Percentiles rank a stretch among this genome's conserved stretches.
phyloP scores from a whole-genome alignment of 805 yeast species.

The Yarrowia sp. region DNA sequence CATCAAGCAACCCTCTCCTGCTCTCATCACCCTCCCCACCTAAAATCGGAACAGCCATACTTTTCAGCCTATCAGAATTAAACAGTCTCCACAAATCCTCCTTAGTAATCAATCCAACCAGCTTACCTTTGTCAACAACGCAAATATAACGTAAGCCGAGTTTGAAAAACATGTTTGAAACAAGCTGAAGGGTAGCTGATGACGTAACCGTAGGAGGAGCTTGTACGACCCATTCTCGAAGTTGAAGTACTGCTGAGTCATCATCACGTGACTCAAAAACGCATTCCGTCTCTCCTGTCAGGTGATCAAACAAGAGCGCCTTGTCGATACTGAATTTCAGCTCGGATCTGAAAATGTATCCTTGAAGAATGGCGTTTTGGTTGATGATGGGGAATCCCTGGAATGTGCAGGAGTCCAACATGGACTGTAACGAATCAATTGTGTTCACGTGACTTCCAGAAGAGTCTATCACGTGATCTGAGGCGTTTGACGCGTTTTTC shows the following conservation, averaged over 20 bases:
- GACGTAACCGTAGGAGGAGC: conserved; percentile 39
- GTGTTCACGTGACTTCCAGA: conserved; percentile 28
- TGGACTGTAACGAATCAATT: conserved; percentile 35
- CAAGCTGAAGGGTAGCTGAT: conserved; percentile 40
- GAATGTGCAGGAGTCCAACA: conserved; percentile 31
- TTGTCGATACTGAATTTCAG: conserved; percentile 38
- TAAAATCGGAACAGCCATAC: conserved; percentile 5
- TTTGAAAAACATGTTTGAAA: conserved; percentile 43
- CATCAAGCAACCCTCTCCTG: neutral
- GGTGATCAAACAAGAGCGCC: conserved; percentile 25
- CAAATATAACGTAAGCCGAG: conserved; percentile 42
- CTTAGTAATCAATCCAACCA: conserved; percentile 43
- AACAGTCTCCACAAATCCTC: conserved; percentile 38
- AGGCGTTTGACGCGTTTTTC: too few relatives aligned
- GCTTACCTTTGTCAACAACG: conserved; percentile 35
- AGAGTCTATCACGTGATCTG: too few relatives aligned
- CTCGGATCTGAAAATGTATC: conserved; percentile 46
- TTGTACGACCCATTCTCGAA: conserved; percentile 32
- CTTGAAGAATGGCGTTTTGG: conserved; percentile 42
- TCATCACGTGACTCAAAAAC: conserved; percentile 14
- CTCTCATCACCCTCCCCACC: neutral
- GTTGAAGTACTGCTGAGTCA: conserved; percentile 24
- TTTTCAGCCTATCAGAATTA: conserved; percentile 24
- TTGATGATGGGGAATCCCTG: conserved; percentile 50
- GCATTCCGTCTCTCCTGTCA: conserved; percentile 27